Evolutionary conservation across 768 basidiomycete species (phyloP).

Genomic region (Kwoniella mangroviensis): DNA sequence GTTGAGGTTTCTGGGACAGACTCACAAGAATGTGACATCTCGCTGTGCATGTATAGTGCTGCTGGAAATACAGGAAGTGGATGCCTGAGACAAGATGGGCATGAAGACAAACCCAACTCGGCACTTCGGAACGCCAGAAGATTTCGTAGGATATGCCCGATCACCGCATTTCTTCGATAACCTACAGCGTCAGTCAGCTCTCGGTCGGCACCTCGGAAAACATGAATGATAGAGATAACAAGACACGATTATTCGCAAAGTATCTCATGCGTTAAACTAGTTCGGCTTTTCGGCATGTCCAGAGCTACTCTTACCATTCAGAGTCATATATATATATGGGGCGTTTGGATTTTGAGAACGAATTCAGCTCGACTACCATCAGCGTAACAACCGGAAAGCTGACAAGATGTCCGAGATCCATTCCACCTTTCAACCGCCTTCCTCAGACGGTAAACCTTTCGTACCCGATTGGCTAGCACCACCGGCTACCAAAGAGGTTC

Average conservation of each 20-base stretch:
- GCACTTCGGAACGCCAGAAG: not conserved
- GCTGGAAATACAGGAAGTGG: not conserved
- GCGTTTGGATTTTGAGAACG: not conserved
- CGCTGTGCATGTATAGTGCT: not conserved
- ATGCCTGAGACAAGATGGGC: not conserved
- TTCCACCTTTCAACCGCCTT: constrained; percentile 10
- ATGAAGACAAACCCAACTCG: not conserved
- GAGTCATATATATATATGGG: not conserved
- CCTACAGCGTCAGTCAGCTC: not conserved
- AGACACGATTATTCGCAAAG: not conserved
- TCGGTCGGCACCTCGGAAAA: constrained; percentile 2
- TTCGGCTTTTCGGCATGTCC: constrained; percentile 1
- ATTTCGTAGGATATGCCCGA: constrained; percentile 6
- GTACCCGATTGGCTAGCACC: constrained; percentile 20
- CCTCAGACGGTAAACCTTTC: constrained; percentile 14
- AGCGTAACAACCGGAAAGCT: not conserved
- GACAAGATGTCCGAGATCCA: not conserved
- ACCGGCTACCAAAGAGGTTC: constrained; percentile 6
- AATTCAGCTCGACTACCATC: not conserved
- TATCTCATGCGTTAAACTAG: not conserved
- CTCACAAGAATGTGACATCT: not conserved
- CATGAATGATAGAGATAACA: not conserved
- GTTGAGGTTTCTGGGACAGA: not conserved
- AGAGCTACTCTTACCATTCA: not conserved
- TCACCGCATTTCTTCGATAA: not conserved